Conservation (phyloP, 2,329 filamentous ascomycete species). For the Scytalidium sp. region DNA sequence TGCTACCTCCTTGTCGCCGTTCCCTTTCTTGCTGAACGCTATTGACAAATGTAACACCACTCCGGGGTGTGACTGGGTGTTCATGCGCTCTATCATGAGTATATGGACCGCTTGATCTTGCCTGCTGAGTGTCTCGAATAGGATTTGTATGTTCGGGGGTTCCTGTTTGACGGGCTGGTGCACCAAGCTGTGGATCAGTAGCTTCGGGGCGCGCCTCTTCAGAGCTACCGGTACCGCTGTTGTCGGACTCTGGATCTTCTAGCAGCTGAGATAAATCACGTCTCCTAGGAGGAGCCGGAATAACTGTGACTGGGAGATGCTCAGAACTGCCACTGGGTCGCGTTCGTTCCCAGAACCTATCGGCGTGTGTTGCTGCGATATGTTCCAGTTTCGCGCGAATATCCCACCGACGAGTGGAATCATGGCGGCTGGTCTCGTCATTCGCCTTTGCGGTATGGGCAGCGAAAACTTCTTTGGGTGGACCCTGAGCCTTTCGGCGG, state of each 20-base stretch:
- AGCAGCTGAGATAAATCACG: conserved; percentile 55
- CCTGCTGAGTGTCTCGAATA: conserved; percentile 5
- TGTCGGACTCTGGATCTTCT: conserved; percentile 38
- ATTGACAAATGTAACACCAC: conserved; percentile 23
- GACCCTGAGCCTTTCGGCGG: conserved; percentile 18
- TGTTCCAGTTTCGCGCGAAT: conserved; percentile 55
- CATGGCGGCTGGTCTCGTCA: conserved; percentile 13
- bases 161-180: too few species aligned
- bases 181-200: neutral
- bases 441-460: conserved; percentile 19
- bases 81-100: conserved; percentile 19
- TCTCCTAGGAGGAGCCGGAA: conserved; percentile 58
- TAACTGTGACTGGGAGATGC: conserved; percentile 55
- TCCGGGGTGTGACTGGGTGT: conserved; percentile 21
- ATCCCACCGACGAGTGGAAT: conserved; percentile 45
- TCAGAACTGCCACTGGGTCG: conserved; percentile 52
- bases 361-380: conserved; percentile 59
- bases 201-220: too few species aligned
- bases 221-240: too few species aligned
- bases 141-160: neutral
- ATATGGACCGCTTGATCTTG: conserved; percentile 21
- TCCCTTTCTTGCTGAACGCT: conserved; percentile 9
- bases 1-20: conserved; percentile 3
- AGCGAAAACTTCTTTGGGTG: conserved; percentile 27
- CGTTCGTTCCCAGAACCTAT: conserved; percentile 55